These are phyloP conservation scores for Scheffersomyces coipomensis DNA, from an alignment of 805 yeast genomes.

Conservation along the genomic window DNA sequence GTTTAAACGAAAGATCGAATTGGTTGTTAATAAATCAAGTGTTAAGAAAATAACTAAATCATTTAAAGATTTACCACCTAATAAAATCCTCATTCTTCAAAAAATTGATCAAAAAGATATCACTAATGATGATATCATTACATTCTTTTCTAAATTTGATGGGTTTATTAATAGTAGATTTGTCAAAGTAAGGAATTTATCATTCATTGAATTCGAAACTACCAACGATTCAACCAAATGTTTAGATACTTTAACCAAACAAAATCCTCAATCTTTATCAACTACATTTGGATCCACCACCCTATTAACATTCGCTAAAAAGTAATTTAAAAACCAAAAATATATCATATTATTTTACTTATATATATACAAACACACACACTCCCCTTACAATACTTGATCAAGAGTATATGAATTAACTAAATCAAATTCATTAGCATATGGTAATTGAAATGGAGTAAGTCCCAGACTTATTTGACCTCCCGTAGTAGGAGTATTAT, in stretches of 20 bases:
- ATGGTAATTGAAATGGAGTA: neutral
- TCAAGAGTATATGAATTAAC: neutral
- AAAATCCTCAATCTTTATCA: slow-evolving; percentile 4
- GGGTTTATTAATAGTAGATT: slow-evolving; percentile 70
- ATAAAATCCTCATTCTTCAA: slow-evolving; percentile 67
- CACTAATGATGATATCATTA: slow-evolving; percentile 31
- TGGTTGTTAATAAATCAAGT: slow-evolving; percentile 8
- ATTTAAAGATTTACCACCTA: slow-evolving; percentile 54
- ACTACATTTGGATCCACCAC: slow-evolving; percentile 18
- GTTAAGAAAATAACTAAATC: slow-evolving; percentile 11
- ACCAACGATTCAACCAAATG: slow-evolving; percentile 48
- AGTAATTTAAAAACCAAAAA: slow-evolving; percentile 10
- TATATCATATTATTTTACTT: neutral
- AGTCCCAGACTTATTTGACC: neutral
- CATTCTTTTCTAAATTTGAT: slow-evolving; percentile 44
- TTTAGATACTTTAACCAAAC: slow-evolving; percentile 12
- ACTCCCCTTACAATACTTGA: neutral
- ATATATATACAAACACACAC: neutral
- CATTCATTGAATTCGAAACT: slow-evolving; percentile 74
- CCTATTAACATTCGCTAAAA: slow-evolving; percentile 34
- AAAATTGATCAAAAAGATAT: slow-evolving; percentile 37
- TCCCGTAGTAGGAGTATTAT: too few relatives aligned
- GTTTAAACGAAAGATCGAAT: slow-evolving; percentile 3
- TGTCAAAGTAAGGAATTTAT: slow-evolving; percentile 66
- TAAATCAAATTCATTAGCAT: slow-evolving; percentile 1